A percentile compares a stretch with the other conserved stretches of the same genome.
Conservation (phyloP, 306 rosid genomes). For the Acacia melanoxylon region DNA sequence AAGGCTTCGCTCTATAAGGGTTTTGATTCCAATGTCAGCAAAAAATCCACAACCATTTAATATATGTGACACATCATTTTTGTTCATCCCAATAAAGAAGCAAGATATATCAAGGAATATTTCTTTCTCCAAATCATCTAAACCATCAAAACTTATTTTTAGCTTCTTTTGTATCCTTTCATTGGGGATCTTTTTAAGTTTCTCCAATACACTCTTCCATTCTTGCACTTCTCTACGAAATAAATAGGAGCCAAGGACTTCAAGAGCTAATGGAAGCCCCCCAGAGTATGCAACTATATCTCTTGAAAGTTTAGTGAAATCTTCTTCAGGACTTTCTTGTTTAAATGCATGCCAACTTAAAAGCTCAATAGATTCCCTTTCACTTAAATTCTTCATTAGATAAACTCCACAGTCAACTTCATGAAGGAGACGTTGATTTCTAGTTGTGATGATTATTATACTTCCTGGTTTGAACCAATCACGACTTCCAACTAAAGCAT, state of each 20-base stretch:
- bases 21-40: neutral
- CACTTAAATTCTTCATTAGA: neutral
- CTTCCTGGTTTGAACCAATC: neutral
- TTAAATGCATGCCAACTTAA: neutral
- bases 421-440: neutral
- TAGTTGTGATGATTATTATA: neutral
- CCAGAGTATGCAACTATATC: neutral
- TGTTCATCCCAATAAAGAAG: slow-evolving; percentile 28
- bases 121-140: neutral
- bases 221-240: neutral
- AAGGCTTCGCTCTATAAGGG: neutral
- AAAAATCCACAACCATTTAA: neutral
- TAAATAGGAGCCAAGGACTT: neutral
- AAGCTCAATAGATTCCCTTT: neutral
- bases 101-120: slow-evolving; percentile 35
- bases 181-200: slow-evolving; percentile 21
- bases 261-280: neutral
- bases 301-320: neutral
- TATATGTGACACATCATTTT: neutral
- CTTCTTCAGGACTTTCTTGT: neutral
- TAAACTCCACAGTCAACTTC: neutral
- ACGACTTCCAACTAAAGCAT: neutral
- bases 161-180: slow-evolving; percentile 3
- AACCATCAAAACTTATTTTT: slow-evolving; percentile 26
- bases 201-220: slow-evolving; percentile 18